These are phyloP conservation scores for Apocynum venetum DNA, from an alignment of 257 asterid species.

Conservation along the genomic window DNA sequence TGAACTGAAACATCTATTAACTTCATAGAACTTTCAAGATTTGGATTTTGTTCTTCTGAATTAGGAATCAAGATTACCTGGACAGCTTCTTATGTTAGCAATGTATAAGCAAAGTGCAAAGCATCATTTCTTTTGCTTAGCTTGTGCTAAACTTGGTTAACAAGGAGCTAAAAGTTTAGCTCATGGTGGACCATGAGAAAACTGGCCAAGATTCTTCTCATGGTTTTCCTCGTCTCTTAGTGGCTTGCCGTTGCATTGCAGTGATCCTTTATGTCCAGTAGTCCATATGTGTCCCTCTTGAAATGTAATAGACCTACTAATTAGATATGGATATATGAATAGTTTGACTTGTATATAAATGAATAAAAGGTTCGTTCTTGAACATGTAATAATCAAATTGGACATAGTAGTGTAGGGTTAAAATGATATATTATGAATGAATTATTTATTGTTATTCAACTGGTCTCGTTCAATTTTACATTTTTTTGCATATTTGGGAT, in stretches of 20 bases:
- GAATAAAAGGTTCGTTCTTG: too few relatives aligned
- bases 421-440: too few relatives aligned
- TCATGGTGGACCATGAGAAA: slow-evolving; percentile 1
- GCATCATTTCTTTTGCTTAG: slow-evolving; percentile 2
- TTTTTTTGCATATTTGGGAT: too few relatives aligned
- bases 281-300: too few relatives aligned
- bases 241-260: not conserved
- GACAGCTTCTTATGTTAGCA: not conserved
- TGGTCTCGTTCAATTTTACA: too few relatives aligned
- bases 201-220: not conserved
- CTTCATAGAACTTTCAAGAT: not conserved
- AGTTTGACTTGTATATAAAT: too few relatives aligned
- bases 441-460: too few relatives aligned
- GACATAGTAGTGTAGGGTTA: too few relatives aligned
- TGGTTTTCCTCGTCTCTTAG: not conserved
- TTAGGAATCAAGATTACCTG: not conserved
- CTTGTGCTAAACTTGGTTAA: slow-evolving; percentile 21
- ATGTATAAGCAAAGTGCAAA: slow-evolving; percentile 12
- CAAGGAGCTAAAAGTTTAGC: slow-evolving; percentile 7
- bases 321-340: too few relatives aligned
- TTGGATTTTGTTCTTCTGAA: not conserved
- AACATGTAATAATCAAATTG: too few relatives aligned
- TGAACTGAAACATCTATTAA: too few relatives aligned
- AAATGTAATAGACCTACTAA: too few relatives aligned
- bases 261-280: not conserved